Conservation (phyloP, 129 eudicot species). For the Chrysanthemum seticuspe region DNA sequence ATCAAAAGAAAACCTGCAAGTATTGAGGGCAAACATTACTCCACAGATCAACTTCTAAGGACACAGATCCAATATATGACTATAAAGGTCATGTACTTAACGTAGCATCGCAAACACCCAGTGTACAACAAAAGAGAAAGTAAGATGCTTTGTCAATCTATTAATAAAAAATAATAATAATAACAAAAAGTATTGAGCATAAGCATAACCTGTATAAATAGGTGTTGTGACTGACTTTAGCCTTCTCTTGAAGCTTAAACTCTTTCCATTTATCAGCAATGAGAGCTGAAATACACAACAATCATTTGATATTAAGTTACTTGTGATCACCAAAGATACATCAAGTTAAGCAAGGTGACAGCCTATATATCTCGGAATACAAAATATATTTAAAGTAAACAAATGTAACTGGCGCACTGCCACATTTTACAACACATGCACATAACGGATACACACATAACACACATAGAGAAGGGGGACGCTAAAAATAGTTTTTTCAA, state of each 20-base stretch:
- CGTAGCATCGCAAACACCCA: not conserved
- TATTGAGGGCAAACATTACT: slow-evolving; percentile 21
- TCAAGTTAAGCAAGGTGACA: not conserved
- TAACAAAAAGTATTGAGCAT: not conserved
- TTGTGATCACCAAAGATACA: not conserved
- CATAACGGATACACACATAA: too few species aligned
- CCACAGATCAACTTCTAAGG: slow-evolving; percentile 13
- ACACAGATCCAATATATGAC: not conserved
- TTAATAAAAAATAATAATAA: not conserved
- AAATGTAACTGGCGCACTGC: too few species aligned
- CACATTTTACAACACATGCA: too few species aligned
- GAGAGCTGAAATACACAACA: slow-evolving; percentile 59
- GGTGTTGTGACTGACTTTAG: slow-evolving; percentile 91
- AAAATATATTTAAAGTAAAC: not conserved
- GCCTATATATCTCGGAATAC: not conserved
- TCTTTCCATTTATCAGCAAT: slow-evolving; percentile 86
- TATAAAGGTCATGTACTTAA: not conserved
- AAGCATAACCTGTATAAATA: slow-evolving; percentile 72
- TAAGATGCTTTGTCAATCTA: slow-evolving; percentile 10
- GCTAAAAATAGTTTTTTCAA: too few species aligned
- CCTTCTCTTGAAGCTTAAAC: slow-evolving; percentile 89
- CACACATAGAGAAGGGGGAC: too few species aligned
- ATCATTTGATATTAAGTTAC: slow-evolving; percentile 11
- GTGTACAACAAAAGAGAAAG: slow-evolving; percentile 3
- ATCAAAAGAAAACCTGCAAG: slow-evolving; percentile 87